phyloP scores from a whole-genome alignment of 371 early-diverging fungal species.

The Rhizopus arrhizus region DNA sequence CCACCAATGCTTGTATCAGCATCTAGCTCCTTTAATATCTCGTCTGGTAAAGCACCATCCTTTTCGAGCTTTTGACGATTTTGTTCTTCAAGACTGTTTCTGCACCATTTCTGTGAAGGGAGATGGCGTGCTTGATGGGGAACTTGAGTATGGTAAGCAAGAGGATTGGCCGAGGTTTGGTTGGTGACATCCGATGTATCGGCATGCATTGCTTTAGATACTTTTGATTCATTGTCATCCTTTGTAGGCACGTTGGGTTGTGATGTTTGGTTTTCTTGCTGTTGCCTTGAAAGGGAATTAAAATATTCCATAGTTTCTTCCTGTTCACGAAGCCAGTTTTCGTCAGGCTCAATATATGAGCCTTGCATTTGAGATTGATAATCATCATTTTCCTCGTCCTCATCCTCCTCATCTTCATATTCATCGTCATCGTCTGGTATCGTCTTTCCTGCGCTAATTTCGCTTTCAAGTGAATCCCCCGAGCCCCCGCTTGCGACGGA shows the following conservation, averaged over 20 bases:
- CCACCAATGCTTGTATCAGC: constrained; percentile 28
- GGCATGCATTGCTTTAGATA: too few species aligned
- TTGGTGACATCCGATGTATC: too few species aligned
- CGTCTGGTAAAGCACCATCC: constrained; percentile 17
- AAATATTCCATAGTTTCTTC: constrained; percentile 31
- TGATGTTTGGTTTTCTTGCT: too few species aligned
- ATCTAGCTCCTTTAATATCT: constrained; percentile 23
- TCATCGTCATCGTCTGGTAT: constrained; percentile 13
- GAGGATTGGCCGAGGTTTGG: too few species aligned
- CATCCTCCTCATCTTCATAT: constrained; percentile 14
- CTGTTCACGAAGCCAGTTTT: constrained; percentile 25
- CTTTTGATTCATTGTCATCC: too few species aligned
- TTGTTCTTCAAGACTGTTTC: too few species aligned
- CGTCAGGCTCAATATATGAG: constrained; percentile 13
- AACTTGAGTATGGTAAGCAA: too few species aligned
- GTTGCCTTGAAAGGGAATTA: constrained; percentile 1
- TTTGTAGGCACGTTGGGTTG: too few species aligned
- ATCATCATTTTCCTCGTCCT: constrained; percentile 9
- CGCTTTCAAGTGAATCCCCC: constrained; percentile 36
- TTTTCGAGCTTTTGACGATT: too few species aligned
- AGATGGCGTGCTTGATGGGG: too few species aligned
- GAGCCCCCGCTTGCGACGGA: constrained; percentile 26
- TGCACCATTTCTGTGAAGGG: too few species aligned
- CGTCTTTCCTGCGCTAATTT: constrained; percentile 32
- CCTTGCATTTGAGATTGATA: constrained; percentile 6